phyloP scores from a whole-genome alignment of 2,329 filamentous ascomycete genomes.

The Ophiostoma montium region DNA sequence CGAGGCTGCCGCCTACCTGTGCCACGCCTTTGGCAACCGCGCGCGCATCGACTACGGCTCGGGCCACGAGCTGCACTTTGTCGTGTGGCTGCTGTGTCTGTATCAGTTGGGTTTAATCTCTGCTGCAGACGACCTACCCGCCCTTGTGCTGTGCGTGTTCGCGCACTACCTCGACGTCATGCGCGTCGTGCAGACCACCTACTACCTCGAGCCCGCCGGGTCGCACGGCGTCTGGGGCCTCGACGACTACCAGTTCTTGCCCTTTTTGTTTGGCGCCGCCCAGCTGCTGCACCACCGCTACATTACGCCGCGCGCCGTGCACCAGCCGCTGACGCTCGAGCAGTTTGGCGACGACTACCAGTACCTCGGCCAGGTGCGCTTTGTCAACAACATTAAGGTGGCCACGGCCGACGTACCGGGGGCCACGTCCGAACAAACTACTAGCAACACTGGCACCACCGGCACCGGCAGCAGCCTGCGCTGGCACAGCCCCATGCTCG shows the following conservation, averaged over 20 bases:
- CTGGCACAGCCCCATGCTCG: slow-evolving; percentile 97
- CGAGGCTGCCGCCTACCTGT: slow-evolving; percentile 69
- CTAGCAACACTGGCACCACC: background rate
- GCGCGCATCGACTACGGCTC: slow-evolving; percentile 91
- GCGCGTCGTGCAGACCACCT: slow-evolving; percentile 76
- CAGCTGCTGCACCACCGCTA: slow-evolving; percentile 77
- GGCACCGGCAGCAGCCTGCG: slow-evolving; percentile 68
- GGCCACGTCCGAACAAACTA: no score
- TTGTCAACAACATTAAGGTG: slow-evolving; percentile 83
- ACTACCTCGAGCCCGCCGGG: slow-evolving; percentile 92
- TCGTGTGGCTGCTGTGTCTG: slow-evolving; percentile 91
- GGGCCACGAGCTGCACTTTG: slow-evolving; percentile 93
- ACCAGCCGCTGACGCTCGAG: slow-evolving; percentile 76
- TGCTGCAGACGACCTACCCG: slow-evolving; percentile 47
- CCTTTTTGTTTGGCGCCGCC: slow-evolving; percentile 86
- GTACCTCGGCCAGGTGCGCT: slow-evolving; percentile 83
- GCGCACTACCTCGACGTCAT: slow-evolving; percentile 71
- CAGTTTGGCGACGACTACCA: slow-evolving; percentile 73
- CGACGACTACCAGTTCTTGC: slow-evolving; percentile 94
- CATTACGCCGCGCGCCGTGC: slow-evolving; percentile 67
- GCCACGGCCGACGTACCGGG: slow-evolving; percentile 2
- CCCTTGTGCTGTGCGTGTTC: slow-evolving; percentile 67
- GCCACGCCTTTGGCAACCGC: slow-evolving; percentile 73
- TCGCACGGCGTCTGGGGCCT: slow-evolving; percentile 97
- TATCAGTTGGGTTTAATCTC: slow-evolving; percentile 60